Conservation (phyloP, 225 moss, liverwort and hornwort species). For the Pseudisothecium myosuroides region DNA sequence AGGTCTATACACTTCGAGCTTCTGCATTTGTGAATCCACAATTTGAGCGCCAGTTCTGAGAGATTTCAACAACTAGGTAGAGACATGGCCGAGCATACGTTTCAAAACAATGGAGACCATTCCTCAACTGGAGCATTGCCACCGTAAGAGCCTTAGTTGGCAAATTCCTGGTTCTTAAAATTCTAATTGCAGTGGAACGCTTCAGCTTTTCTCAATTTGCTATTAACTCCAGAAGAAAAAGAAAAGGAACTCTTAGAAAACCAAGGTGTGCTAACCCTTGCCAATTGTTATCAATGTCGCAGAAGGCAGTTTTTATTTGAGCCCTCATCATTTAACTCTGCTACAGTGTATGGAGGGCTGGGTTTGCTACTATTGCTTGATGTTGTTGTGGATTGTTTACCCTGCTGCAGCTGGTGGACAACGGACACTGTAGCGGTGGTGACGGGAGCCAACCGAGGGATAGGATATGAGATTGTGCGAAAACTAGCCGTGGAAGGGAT, state of each 20-base stretch:
- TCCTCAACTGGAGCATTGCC: background rate
- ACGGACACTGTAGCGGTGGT: background rate
- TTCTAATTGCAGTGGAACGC: background rate
- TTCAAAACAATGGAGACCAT: background rate
- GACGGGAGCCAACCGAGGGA: background rate
- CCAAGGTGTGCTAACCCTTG: background rate
- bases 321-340: background rate
- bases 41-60: background rate
- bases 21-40: background rate
- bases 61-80: background rate
- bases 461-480: background rate
- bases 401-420: background rate
- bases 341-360: background rate
- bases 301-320: background rate
- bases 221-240: background rate
- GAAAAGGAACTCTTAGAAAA: background rate
- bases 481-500: background rate
- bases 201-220: too few relatives aligned
- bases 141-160: background rate
- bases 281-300: background rate
- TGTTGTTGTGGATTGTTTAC: too few relatives aligned
- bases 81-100: background rate
- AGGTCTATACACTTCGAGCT: background rate
- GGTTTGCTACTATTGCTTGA: background rate
- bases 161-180: background rate